phyloP scores from a whole-genome alignment of 2,329 filamentous ascomycete genomes.

The Xylaria sp. region DNA sequence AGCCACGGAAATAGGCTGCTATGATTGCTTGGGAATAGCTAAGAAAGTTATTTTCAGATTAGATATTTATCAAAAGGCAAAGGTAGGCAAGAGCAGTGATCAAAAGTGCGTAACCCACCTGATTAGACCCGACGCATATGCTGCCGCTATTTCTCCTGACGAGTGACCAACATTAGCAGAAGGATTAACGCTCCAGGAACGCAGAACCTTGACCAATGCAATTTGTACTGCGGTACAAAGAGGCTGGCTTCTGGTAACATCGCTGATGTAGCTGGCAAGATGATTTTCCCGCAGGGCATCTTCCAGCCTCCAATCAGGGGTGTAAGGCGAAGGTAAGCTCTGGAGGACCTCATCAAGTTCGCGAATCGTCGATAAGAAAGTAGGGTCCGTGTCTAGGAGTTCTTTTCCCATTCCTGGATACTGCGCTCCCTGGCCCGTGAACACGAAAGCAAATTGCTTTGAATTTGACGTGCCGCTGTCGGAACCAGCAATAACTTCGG shows the following conservation, averaged over 20 bases:
- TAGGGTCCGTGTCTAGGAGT: not conserved
- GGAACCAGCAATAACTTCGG: too few relatives aligned
- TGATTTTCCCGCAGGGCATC: not conserved
- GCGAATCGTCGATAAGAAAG: not conserved
- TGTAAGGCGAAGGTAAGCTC: not conserved
- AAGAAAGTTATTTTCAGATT: constrained; percentile 38
- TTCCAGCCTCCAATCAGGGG: not conserved
- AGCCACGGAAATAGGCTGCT: constrained; percentile 41
- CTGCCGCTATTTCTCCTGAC: constrained; percentile 1
- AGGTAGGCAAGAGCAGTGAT: not conserved
- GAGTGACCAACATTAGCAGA: not conserved
- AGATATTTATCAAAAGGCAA: not conserved
- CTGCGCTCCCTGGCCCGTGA: constrained; percentile 4
- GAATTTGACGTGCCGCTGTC: not conserved
- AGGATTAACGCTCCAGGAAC: not conserved
- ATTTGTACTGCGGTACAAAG: not conserved
- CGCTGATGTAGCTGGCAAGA: not conserved
- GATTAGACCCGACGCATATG: constrained; percentile 37
- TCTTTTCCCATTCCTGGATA: not conserved
- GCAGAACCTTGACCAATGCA: not conserved
- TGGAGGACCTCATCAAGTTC: not conserved
- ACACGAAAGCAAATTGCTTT: not conserved
- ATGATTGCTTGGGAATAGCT: constrained; percentile 33
- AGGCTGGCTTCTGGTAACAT: not conserved
- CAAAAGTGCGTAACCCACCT: not conserved